Evolutionary conservation across 2,329 filamentous ascomycete species (phyloP).

Genomic region (Exophiala sideris): DNA sequence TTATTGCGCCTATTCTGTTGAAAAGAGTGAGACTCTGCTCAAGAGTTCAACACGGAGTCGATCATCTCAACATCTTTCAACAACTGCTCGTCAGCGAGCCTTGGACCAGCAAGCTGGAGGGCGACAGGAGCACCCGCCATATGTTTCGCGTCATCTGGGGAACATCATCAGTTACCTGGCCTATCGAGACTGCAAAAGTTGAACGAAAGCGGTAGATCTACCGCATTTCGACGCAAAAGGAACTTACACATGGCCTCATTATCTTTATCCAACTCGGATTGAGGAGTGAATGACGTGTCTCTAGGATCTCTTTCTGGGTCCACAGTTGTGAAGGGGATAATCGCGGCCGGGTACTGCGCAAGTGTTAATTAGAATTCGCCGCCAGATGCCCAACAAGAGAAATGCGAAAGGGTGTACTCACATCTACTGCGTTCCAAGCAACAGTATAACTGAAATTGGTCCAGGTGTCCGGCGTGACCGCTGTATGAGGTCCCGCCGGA

Average conservation of each 20-base stretch:
- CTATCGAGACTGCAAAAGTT: not conserved
- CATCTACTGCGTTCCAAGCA: slow-evolving; percentile 36
- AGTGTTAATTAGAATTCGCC: not conserved
- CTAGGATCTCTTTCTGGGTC: slow-evolving; percentile 32
- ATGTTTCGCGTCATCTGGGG: slow-evolving; percentile 32
- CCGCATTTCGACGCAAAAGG: not conserved
- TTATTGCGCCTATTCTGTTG: no score
- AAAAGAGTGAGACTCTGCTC: not conserved
- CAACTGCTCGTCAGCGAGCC: slow-evolving; percentile 34
- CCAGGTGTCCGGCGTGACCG: slow-evolving; percentile 35
- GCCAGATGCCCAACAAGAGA: not conserved
- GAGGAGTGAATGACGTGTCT: slow-evolving; percentile 29
- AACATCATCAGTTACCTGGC: not conserved
- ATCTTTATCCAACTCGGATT: slow-evolving; percentile 28
- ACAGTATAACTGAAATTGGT: slow-evolving; percentile 37
- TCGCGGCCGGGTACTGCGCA: slow-evolving; percentile 32
- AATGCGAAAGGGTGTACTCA: not conserved
- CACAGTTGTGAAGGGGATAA: slow-evolving; percentile 34
- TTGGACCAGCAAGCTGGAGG: slow-evolving; percentile 34
- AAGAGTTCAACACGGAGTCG: slow-evolving; percentile 24
- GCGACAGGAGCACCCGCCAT: slow-evolving; percentile 36
- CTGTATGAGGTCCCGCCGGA: slow-evolving; percentile 35
- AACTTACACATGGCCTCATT: slow-evolving; percentile 31
- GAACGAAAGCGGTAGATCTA: not conserved
- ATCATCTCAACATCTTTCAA: slow-evolving; percentile 33